phyloP scores from a whole-genome alignment of 2,329 filamentous ascomycete species.

The Septoria petroselini region DNA sequence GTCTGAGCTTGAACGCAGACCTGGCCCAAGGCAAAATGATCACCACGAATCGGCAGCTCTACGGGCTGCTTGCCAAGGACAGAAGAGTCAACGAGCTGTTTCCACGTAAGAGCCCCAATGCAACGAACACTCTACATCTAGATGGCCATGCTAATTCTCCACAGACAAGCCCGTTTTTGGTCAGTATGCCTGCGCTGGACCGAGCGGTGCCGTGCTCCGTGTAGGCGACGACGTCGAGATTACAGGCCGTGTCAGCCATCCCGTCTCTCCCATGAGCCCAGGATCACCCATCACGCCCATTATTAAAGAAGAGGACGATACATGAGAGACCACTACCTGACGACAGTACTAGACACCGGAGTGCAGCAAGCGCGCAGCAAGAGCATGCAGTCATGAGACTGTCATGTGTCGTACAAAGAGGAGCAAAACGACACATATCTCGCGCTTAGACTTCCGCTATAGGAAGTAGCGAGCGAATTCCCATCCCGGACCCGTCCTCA shows the following conservation, averaged over 20 bases:
- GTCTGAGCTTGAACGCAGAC: constrained; percentile 36
- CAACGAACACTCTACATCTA: no score
- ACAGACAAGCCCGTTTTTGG: constrained; percentile 38
- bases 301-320: constrained; percentile 8
- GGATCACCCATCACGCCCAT: constrained; percentile 37
- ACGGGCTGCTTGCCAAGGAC: constrained; percentile 36
- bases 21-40: constrained; percentile 36
- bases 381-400: no score
- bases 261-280: constrained; percentile 40
- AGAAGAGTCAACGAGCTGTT: constrained; percentile 35
- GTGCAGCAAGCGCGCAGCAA: no score
- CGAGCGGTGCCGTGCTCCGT: constrained; percentile 35
- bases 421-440: no score
- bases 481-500: no score
- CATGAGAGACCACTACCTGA: constrained; percentile 1
- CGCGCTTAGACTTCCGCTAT: no score
- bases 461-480: no score
- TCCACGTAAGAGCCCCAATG: constrained; percentile 28
- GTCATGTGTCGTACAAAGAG: no score
- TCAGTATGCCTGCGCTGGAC: constrained; percentile 39
- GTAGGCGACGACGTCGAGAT: constrained; percentile 37
- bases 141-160: constrained; percentile 9
- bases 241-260: constrained; percentile 27
- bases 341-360: no score
- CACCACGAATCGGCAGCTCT: constrained; percentile 35